Percentiles rank a stretch among this genome's conserved stretches.
Conservation (phyloP, 495 filamentous ascomycete species). For the Lentithecium fluviatile region DNA sequence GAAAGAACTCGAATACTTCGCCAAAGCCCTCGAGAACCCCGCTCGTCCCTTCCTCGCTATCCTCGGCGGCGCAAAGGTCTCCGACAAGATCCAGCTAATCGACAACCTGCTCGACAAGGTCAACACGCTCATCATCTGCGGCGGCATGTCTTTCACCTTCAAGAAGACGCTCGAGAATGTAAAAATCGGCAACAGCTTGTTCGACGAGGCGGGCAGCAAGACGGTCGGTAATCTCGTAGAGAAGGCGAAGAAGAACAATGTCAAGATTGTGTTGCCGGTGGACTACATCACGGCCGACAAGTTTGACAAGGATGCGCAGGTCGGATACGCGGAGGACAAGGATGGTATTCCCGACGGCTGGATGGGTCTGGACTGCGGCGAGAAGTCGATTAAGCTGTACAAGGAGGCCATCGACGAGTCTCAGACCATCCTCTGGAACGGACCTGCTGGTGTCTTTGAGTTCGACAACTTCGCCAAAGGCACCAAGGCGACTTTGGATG, state of each 20-base stretch:
- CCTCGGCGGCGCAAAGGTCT: constrained; percentile 95
- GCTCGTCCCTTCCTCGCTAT: constrained; percentile 97
- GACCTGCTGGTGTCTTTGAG: constrained; percentile 92
- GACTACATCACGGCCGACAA: constrained; percentile 97
- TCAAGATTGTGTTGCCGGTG: constrained; percentile 88
- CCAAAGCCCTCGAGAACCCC: constrained; percentile 89
- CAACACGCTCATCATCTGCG: constrained; percentile 92
- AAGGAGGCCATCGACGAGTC: constrained; percentile 78
- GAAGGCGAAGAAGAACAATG: constrained; percentile 94
- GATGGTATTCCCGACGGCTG: constrained; percentile 92
- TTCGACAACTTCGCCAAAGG: constrained; percentile 88
- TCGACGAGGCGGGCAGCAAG: constrained; percentile 93
- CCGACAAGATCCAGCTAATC: constrained; percentile 99
- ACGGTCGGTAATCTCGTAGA: constrained; percentile 82
- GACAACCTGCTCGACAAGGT: constrained; percentile 98
- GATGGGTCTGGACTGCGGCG: constrained; percentile 94
- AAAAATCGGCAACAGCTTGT: constrained; percentile 86
- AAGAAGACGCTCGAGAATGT: constrained; percentile 95
- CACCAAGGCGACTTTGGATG: constrained; percentile 86
- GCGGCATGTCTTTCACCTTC: constrained; percentile 99
- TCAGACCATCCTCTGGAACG: constrained; percentile 99
- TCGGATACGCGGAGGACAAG: constrained; percentile 78
- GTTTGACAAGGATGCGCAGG: constrained; percentile 81
- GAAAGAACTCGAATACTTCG: constrained; percentile 99
- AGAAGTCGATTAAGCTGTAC: constrained; percentile 81